Evolutionary conservation across 441 rosid species (phyloP).

Genomic region (Euphorbia neoarborescens): DNA sequence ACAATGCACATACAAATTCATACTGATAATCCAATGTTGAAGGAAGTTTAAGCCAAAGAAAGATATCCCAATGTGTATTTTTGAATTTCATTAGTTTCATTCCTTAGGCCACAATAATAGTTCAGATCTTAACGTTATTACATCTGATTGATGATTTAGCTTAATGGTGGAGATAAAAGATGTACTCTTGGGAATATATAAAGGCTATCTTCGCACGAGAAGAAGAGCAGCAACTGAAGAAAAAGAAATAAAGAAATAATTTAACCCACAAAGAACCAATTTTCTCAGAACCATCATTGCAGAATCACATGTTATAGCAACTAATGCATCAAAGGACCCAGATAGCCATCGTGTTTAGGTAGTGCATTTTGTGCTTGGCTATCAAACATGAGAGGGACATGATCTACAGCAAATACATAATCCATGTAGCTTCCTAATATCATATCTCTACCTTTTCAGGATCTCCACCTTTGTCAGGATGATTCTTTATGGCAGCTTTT

Average conservation of each 20-base stretch:
- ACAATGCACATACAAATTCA: too few species aligned
- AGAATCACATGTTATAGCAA: conserved; percentile 5
- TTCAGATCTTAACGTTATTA: background rate
- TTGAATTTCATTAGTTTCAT: background rate
- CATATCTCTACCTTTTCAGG: conserved; percentile 54
- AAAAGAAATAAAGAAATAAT: background rate
- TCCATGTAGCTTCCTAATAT: background rate
- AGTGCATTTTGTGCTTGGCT: background rate
- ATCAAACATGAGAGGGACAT: background rate
- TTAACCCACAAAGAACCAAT: conserved; percentile 6
- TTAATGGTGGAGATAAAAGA: background rate
- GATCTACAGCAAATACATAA: background rate
- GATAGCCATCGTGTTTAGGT: background rate
- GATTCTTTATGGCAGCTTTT: conserved; percentile 78
- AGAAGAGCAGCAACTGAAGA: background rate
- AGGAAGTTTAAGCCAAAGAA: background rate
- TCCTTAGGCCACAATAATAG: background rate
- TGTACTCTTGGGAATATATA: background rate
- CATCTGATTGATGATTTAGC: background rate
- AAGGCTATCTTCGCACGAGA: too few species aligned
- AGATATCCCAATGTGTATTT: background rate
- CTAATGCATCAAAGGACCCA: conserved; percentile 1
- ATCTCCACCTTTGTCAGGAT: conserved; percentile 88
- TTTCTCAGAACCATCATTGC: background rate
- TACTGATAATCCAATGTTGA: background rate